phyloP scores from a whole-genome alignment of 768 basidiomycete species.

The Glaciozyma antarctica region DNA sequence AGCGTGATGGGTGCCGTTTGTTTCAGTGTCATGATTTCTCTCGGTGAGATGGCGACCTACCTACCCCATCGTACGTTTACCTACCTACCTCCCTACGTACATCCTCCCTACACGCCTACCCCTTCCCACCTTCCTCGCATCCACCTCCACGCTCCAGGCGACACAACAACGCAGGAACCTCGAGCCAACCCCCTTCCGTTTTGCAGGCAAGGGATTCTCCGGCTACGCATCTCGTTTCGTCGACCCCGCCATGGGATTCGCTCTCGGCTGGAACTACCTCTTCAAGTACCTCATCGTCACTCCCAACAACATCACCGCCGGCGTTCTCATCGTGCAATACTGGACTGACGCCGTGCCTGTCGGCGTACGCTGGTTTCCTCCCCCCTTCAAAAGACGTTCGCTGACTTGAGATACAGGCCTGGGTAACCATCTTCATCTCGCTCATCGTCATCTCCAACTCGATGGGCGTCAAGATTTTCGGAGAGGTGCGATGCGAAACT shows the following conservation, averaged over 20 bases:
- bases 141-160: too few relatives aligned
- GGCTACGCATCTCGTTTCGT: slow-evolving; percentile 42
- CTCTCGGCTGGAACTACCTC: slow-evolving; percentile 29
- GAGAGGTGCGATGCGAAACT: background rate
- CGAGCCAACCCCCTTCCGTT: background rate
- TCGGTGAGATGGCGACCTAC: slow-evolving; percentile 17
- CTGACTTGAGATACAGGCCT: background rate
- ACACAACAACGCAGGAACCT: background rate
- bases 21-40: slow-evolving; percentile 5
- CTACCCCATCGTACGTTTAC: background rate
- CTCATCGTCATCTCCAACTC: slow-evolving; percentile 19
- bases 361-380: background rate
- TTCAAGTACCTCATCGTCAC: slow-evolving; percentile 20
- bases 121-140: background rate
- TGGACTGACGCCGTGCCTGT: slow-evolving; percentile 22
- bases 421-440: slow-evolving; percentile 25
- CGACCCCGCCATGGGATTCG: slow-evolving; percentile 40
- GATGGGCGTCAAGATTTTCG: slow-evolving; percentile 27
- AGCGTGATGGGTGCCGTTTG: slow-evolving; percentile 11
- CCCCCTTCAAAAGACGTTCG: too few relatives aligned
- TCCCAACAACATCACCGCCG: slow-evolving; percentile 27
- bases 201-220: slow-evolving; percentile 34
- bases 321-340: slow-evolving; percentile 18
- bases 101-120: background rate
- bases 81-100: background rate